Percentiles rank a stretch among this genome's conserved stretches.
Evolutionary conservation across 768 basidiomycete species (phyloP).

Genomic region (Cystofilobasidium bisporidii): DNA sequence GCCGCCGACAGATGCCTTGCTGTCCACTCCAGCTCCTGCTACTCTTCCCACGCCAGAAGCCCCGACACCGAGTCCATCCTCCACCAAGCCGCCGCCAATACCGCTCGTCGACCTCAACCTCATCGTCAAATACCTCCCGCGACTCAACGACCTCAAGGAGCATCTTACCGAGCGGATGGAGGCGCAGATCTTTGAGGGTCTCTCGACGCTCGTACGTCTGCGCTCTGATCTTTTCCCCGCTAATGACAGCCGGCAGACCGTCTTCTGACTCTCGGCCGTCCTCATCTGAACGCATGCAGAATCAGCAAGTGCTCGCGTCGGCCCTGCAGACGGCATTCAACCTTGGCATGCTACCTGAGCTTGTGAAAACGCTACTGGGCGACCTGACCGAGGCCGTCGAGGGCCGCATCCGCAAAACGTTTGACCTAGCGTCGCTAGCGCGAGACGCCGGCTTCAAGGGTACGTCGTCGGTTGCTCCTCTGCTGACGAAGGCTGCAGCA

Average conservation of each 20-base stretch:
- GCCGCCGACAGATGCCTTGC: not conserved
- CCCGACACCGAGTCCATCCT: not conserved
- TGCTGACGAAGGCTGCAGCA: not conserved
- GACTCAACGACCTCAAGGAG: constrained; percentile 60
- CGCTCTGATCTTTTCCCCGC: no score
- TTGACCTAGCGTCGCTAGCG: constrained; percentile 78
- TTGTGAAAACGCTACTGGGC: constrained; percentile 65
- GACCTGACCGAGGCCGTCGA: constrained; percentile 79
- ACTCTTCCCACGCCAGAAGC: not conserved
- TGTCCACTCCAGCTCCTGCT: constrained; percentile 6
- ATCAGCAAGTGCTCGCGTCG: constrained; percentile 81
- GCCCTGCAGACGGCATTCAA: constrained; percentile 95
- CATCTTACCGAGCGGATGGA: constrained; percentile 82
- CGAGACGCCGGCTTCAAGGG: constrained; percentile 76
- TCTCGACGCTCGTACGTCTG: constrained; percentile 58
- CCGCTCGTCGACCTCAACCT: constrained; percentile 65
- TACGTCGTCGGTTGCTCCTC: constrained; percentile 34
- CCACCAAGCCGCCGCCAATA: constrained; percentile 38
- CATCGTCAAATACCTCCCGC: constrained; percentile 58
- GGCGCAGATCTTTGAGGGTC: constrained; percentile 69
- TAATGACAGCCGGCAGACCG: constrained; percentile 19
- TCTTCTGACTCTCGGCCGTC: not conserved
- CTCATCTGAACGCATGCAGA: constrained; percentile 44
- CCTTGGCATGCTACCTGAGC: constrained; percentile 67
- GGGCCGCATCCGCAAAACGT: constrained; percentile 65